These are phyloP conservation scores for Leccinum variicolor DNA, from an alignment of 768 basidiomycete species.

Conservation along the genomic window DNA sequence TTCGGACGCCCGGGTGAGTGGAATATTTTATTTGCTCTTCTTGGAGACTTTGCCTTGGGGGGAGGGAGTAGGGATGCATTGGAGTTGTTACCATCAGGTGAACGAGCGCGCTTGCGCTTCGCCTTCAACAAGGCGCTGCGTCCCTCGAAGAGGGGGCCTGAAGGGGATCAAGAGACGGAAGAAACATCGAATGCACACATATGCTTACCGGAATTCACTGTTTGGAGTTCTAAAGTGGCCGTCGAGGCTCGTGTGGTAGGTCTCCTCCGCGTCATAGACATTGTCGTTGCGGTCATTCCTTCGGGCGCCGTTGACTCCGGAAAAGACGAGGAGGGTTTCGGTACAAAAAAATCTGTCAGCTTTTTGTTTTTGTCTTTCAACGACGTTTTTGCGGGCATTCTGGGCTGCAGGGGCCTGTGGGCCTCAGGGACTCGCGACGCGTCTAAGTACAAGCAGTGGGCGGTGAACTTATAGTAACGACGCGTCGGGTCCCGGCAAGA, in stretches of 20 bases:
- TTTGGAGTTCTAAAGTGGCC: not conserved
- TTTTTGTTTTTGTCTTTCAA: conserved; percentile 20
- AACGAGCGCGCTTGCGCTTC: conserved; percentile 27
- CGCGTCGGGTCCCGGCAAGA: not conserved
- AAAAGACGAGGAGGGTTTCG: conserved; percentile 23
- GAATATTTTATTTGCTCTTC: conserved; percentile 19
- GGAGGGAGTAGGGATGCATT: conserved; percentile 1
- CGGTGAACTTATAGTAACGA: conserved; percentile 2
- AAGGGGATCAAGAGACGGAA: conserved; percentile 6
- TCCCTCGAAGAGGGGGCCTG: conserved; percentile 8
- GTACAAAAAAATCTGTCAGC: conserved; percentile 48
- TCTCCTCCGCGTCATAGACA: conserved; percentile 9
- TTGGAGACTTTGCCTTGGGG: conserved; percentile 18
- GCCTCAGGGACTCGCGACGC: conserved; percentile 2
- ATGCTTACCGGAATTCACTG: conserved; percentile 19
- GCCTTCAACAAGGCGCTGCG: conserved; percentile 12
- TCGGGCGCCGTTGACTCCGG: conserved; percentile 6
- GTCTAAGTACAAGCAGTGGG: not conserved
- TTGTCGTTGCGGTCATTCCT: not conserved
- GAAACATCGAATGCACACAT: not conserved
- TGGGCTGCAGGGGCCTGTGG: not conserved
- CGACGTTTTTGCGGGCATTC: conserved; percentile 20
- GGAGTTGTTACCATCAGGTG: conserved; percentile 14
- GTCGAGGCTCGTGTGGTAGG: conserved; percentile 9
- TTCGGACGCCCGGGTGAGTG: conserved; percentile 4